These are phyloP conservation scores for Rhodotorula paludigena DNA, from an alignment of 768 basidiomycete species.

Conservation along the genomic window DNA sequence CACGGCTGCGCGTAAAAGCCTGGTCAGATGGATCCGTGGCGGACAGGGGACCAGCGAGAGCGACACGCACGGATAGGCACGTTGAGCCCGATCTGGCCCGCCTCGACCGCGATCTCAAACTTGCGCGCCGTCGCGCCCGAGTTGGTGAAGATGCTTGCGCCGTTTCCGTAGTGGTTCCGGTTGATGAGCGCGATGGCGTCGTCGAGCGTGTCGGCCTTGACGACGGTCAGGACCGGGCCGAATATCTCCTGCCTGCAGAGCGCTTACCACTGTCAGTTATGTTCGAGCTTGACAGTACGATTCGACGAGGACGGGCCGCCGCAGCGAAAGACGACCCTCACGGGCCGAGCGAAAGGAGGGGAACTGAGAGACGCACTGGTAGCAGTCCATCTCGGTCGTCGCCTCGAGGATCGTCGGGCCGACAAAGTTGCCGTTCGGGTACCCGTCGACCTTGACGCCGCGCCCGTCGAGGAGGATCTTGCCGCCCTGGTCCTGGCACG, in stretches of 20 bases:
- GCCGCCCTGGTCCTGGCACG: constrained; percentile 64
- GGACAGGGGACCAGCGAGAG: not conserved
- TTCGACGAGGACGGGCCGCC: too few species aligned
- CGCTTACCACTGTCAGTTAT: not conserved
- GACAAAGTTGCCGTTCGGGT: constrained; percentile 86
- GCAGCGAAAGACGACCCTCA: not conserved
- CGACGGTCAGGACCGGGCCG: constrained; percentile 75
- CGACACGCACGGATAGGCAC: not conserved
- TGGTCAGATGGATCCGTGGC: not conserved
- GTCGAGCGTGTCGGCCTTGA: constrained; percentile 76
- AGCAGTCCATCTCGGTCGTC: constrained; percentile 75
- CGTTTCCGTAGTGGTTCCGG: constrained; percentile 76
- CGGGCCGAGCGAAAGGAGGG: not conserved
- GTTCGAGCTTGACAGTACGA: too few species aligned
- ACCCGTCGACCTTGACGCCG: constrained; percentile 57
- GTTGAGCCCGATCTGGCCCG: constrained; percentile 69
- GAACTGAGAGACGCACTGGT: constrained; percentile 57
- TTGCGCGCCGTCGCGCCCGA: constrained; percentile 89
- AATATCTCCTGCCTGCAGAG: constrained; percentile 80
- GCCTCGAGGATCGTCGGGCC: constrained; percentile 87
- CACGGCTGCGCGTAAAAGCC: constrained; percentile 53
- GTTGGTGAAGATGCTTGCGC: constrained; percentile 92
- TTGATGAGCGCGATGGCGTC: constrained; percentile 88
- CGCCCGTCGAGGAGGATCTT: constrained; percentile 83
- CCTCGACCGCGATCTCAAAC: constrained; percentile 80